phyloP scores from a whole-genome alignment of 2,329 filamentous ascomycete genomes.

The Alternaria brassicicola region DNA sequence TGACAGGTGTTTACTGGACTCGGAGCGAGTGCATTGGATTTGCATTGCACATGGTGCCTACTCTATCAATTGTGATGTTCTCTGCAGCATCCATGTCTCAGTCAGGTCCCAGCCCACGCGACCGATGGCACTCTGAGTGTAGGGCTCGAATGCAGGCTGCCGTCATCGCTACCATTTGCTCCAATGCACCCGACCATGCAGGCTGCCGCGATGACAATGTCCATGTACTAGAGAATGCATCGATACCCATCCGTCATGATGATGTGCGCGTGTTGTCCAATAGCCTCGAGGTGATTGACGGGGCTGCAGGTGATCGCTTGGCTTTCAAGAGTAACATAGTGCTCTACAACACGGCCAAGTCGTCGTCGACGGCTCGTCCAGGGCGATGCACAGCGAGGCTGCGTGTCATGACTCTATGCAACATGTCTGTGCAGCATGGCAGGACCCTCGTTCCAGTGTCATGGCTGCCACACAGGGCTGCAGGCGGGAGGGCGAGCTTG shows the following conservation, averaged over 20 bases:
- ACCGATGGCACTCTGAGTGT: neutral
- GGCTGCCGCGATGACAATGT: neutral
- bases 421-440: constrained; percentile 9
- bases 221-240: neutral
- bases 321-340: neutral
- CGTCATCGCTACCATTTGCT: neutral
- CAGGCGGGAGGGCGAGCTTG: constrained; percentile 23
- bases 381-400: neutral
- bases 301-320: constrained; percentile 1
- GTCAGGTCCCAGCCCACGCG: neutral
- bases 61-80: neutral
- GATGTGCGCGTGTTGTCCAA: constrained; percentile 17
- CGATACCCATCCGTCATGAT: constrained; percentile 3
- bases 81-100: neutral
- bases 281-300: constrained; percentile 5
- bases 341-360: neutral
- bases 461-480: constrained; percentile 22
- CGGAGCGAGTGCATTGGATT: neutral
- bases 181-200: neutral
- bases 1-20: neutral
- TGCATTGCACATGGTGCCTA: neutral
- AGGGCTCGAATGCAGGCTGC: neutral
- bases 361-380: neutral
- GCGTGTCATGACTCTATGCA: neutral
- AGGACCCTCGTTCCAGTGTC: neutral